A percentile compares a stretch with the other conserved stretches of the same genome.
Conservation (phyloP, 176 grass and related monocot species). For the Phyllostachys edulis region DNA sequence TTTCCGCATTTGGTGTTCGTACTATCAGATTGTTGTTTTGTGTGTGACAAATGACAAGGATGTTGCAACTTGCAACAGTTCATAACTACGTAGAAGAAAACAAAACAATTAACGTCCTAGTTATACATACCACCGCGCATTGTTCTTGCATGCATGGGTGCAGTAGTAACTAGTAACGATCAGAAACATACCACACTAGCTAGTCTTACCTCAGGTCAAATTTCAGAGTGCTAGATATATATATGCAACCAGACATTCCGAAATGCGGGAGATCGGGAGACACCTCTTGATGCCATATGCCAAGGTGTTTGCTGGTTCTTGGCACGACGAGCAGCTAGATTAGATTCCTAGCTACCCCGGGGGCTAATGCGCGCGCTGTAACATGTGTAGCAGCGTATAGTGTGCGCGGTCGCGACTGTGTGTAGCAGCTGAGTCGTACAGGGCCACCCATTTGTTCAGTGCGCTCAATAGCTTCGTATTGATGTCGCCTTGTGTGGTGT, state of each 20-base stretch:
- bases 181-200: too few species aligned
- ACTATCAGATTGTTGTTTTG: neutral
- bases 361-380: neutral
- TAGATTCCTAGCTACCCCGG: neutral
- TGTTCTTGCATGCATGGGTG: too few species aligned
- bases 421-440: neutral
- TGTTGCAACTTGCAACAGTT: neutral
- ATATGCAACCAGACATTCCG: neutral
- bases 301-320: neutral
- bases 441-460: neutral
- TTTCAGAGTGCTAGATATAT: neutral
- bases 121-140: too few species aligned
- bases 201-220: neutral
- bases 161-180: too few species aligned
- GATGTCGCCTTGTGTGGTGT: neutral
- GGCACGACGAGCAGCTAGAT: neutral
- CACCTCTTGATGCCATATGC: neutral
- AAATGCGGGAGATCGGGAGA: constrained; percentile 18
- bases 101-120: too few species aligned
- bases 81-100: neutral
- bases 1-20: neutral
- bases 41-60: neutral
- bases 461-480: neutral
- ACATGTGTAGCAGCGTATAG: neutral
- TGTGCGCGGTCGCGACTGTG: neutral